A percentile compares a stretch with the other conserved stretches of the same genome.
Conservation (phyloP, 208 protist species). For the Zelonia costaricensis region DNA sequence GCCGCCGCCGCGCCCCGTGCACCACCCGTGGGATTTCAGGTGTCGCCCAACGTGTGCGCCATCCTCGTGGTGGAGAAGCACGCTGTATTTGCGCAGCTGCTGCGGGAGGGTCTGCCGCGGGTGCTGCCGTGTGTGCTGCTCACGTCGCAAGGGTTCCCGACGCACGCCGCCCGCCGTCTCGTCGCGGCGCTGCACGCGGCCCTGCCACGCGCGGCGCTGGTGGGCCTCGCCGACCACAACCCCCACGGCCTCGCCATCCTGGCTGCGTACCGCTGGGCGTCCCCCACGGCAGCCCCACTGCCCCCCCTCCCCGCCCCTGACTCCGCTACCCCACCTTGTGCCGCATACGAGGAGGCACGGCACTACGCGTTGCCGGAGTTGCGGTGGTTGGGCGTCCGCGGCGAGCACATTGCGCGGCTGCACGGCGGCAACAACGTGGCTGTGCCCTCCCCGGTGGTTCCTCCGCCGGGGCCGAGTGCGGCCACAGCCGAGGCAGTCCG, state of each 20-base stretch:
- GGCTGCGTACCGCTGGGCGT: constrained; percentile 63
- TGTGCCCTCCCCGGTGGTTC: neutral
- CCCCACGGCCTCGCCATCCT: constrained; percentile 78
- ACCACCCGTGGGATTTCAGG: constrained; percentile 5
- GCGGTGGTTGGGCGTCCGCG: constrained; percentile 57
- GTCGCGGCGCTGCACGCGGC: constrained; percentile 57
- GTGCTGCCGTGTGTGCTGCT: constrained; percentile 74
- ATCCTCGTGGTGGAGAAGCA: constrained; percentile 90
- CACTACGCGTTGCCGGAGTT: constrained; percentile 31
- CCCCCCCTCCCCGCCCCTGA: too few relatives aligned
- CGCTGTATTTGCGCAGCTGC: constrained; percentile 70
- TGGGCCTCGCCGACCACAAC: constrained; percentile 84
- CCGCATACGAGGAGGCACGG: constrained; percentile 17
- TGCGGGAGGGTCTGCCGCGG: constrained; percentile 54
- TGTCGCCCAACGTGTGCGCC: constrained; percentile 49
- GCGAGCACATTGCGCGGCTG: constrained; percentile 8
- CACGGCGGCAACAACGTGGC: neutral
- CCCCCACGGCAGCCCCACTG: too few relatives aligned
- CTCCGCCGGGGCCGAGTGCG: neutral
- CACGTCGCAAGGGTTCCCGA: constrained; percentile 80
- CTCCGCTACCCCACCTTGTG: neutral
- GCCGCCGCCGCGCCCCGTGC: neutral
- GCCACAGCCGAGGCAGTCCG: neutral
- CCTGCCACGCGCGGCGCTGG: constrained; percentile 52
- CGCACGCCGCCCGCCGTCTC: constrained; percentile 61